Evolutionary conservation across 2,329 filamentous ascomycete genomes (phyloP).

Genomic region (Microcyclospora tardicrescens): DNA sequence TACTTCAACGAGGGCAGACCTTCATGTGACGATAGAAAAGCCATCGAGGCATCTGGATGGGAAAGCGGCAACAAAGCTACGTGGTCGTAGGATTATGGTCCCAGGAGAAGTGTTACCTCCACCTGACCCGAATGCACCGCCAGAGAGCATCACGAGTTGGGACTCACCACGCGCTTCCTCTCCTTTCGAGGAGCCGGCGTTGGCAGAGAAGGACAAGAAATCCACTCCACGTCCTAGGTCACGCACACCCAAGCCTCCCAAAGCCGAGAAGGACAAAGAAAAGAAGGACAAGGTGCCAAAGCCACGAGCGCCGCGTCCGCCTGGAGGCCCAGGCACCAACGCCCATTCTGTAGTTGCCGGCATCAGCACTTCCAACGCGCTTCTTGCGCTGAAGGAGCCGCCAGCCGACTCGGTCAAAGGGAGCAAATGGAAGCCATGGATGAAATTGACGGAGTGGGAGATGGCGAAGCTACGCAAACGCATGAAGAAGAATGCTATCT

Average conservation of each 20-base stretch:
- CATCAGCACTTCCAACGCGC: conserved; percentile 49
- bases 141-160: conserved; percentile 26
- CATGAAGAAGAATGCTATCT: conserved; percentile 86
- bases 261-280: conserved; percentile 17
- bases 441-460: conserved; percentile 52
- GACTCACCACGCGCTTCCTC: conserved; percentile 25
- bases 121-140: conserved; percentile 29
- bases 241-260: conserved; percentile 26
- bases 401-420: conserved; percentile 47
- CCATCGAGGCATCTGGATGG: conserved; percentile 13
- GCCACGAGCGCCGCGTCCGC: conserved; percentile 25
- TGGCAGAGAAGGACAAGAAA: conserved; percentile 7
- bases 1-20: conserved; percentile 16
- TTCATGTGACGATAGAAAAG: conserved; percentile 15
- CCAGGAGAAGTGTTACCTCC: conserved; percentile 33
- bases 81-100: conserved; percentile 27
- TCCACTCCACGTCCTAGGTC: conserved; percentile 18
- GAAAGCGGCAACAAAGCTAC: conserved; percentile 22
- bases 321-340: conserved; percentile 39
- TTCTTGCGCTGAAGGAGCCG: conserved; percentile 46
- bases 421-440: conserved; percentile 50
- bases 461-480: conserved; percentile 63
- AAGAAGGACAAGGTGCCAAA: conserved; percentile 30
- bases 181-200: conserved; percentile 17
- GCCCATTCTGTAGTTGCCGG: conserved; percentile 41